Evolutionary conservation across 148 eudicot species (phyloP).

Genomic region (Diospyros lotus): DNA sequence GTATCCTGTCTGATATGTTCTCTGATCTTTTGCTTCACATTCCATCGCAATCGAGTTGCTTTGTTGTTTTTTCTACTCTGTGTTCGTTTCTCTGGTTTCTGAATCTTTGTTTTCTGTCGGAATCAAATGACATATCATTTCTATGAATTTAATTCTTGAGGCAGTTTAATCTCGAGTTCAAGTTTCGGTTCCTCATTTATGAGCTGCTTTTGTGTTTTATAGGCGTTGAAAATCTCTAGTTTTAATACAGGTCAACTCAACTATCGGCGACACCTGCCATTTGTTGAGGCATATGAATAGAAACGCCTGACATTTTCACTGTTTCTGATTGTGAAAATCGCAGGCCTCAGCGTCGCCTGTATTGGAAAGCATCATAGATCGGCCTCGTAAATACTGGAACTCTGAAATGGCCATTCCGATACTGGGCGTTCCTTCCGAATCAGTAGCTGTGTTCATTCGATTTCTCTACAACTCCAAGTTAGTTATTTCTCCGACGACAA

Average conservation of each 20-base stretch:
- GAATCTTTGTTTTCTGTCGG: too few relatives aligned
- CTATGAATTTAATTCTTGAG: too few relatives aligned
- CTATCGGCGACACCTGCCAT: not conserved
- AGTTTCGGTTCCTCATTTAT: too few relatives aligned
- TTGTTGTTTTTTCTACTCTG: too few relatives aligned
- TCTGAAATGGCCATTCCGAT: slow-evolving; percentile 45
- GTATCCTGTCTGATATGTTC: slow-evolving; percentile 22
- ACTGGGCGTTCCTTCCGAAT: slow-evolving; percentile 70
- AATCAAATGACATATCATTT: too few relatives aligned
- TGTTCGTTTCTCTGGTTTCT: too few relatives aligned
- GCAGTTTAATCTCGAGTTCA: too few relatives aligned
- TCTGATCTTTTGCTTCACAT: not conserved
- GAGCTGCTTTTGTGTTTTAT: not conserved
- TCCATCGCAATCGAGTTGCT: not conserved
- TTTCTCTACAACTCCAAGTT: slow-evolving; percentile 56
- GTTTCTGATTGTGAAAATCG: not conserved
- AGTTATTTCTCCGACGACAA: slow-evolving; percentile 8
- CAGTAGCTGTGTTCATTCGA: slow-evolving; percentile 62
- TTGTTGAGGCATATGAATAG: not conserved
- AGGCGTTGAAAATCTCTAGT: not conserved
- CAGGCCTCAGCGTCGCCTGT: slow-evolving; percentile 78
- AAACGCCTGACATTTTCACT: not conserved
- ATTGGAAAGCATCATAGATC: slow-evolving; percentile 47
- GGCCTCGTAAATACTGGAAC: slow-evolving; percentile 40
- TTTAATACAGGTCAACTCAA: not conserved